phyloP scores from a whole-genome alignment of 106 monocot genomes.

The Agapanthus africanus region DNA sequence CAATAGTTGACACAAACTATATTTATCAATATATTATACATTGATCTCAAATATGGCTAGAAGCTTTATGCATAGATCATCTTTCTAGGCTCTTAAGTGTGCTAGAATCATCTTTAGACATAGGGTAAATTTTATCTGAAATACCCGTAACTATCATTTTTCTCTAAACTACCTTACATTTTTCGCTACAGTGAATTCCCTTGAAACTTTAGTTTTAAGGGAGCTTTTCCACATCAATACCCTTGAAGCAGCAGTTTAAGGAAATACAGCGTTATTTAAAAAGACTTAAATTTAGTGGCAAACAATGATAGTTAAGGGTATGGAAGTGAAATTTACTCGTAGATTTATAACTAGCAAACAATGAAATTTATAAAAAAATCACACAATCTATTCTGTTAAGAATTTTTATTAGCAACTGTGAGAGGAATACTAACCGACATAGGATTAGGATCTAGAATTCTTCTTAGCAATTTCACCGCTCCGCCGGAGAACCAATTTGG shows the following conservation, averaged over 20 bases:
- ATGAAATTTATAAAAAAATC: background rate
- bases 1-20: background rate
- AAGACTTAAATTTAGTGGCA: background rate
- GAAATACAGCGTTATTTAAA: background rate
- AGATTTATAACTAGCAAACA: background rate
- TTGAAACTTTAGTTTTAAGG: no score
- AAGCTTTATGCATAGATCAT: background rate
- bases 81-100: background rate
- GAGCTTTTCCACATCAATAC: no score
- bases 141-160: background rate
- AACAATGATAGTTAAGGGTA: background rate
- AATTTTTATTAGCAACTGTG: background rate
- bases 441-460: conserved; percentile 83
- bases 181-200: no score
- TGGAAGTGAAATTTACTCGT: background rate
- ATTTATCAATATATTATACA: background rate
- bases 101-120: no score
- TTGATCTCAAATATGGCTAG: background rate
- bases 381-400: no score
- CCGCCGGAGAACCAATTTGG: conserved; percentile 76
- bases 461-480: conserved; percentile 53
- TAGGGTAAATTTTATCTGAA: background rate
- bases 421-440: conserved; percentile 41
- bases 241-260: no score
- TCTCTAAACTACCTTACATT: no score